Base-by-base conservation (phyloP, 2,329 filamentous ascomycete species). In the Aulographum hederae region DNA sequence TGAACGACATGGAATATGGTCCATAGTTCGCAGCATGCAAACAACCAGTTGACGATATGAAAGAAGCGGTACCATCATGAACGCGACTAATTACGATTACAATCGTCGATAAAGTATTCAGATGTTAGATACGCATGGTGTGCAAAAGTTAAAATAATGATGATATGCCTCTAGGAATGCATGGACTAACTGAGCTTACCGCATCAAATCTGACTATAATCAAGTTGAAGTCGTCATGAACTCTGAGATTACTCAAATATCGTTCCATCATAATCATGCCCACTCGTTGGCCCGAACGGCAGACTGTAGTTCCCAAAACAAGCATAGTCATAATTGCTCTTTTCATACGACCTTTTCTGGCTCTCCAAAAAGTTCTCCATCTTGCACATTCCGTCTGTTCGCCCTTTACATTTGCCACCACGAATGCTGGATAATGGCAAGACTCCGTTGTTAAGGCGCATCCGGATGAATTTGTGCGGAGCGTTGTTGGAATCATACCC, bases 361-460 rank as follows among this genome's bases (percentile, higher is more conserved):
- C 53, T 58, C 5, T 43, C 41, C 2, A 63, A 25, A 37, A 63
- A 65, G 6, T 45, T 43, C 5, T 47, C 40, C 39, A 63, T 38
- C 3, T 50, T 41, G 43, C 61, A 64, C 39, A 65, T 31, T 1
- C 60, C 61, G 41, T 65, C 61, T 3, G 51, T 48, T 13, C 61
- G 46, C 23, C 49, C 50, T 10, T 43, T 46, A 33, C 60, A 65
- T 10, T 41, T 38, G 3, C 61, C 59, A n/a, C 58, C 60, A 14
- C 60, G 54, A 34, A 65, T 61, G 1, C 53, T 57, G 30, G 56
- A 46, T 12, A 65, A 42, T 1, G 61, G 61, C 29, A 65, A 32
- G 34, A 65, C 58, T 16, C 58, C 61, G 36, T 60, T 56, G 43
- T 65, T 65, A 26, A 65, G 42, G 11, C 61, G 52, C 55, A 63